These are phyloP conservation scores for Uronychia setigera DNA, from an alignment of 73 alveolate species.

Conservation along the genomic window DNA sequence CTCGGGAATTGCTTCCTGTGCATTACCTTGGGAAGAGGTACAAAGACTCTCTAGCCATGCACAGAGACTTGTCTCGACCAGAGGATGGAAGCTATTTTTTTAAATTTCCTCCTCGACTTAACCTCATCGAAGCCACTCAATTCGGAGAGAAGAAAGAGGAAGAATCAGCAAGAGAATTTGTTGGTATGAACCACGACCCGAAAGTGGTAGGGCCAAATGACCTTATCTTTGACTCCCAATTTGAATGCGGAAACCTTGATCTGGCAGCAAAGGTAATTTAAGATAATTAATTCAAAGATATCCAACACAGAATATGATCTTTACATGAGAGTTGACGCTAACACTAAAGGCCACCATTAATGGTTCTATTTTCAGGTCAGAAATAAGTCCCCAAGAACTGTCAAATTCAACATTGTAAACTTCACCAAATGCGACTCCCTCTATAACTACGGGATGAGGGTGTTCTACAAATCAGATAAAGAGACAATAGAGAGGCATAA, in stretches of 20 bases:
- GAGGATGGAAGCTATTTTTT: conserved; percentile 30
- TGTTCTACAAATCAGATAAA: background rate
- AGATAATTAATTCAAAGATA: background rate
- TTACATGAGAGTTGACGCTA: conserved; percentile 84
- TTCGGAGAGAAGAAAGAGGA: conserved; percentile 24
- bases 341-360: conserved; percentile 86
- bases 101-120: conserved; percentile 50
- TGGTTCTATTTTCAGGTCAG: conserved; percentile 83
- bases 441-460: conserved; percentile 57
- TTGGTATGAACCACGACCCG: conserved; percentile 59
- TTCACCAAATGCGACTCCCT: conserved; percentile 58
- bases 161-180: conserved; percentile 46
- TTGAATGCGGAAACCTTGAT: conserved; percentile 76
- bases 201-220: background rate
- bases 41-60: conserved; percentile 59
- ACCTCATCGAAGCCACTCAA: conserved; percentile 40
- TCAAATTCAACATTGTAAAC: conserved; percentile 48
- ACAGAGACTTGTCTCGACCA: conserved; percentile 40
- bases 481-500: background rate
- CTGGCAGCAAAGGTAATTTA: conserved; percentile 53
- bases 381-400: conserved; percentile 44
- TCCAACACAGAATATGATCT: conserved; percentile 65
- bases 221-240: conserved; percentile 84
- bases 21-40: conserved; percentile 48
- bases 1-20: conserved; percentile 28